Base-by-base conservation (phyloP, 257 asterid genomes). In the Solanum corneliomulleri region DNA sequence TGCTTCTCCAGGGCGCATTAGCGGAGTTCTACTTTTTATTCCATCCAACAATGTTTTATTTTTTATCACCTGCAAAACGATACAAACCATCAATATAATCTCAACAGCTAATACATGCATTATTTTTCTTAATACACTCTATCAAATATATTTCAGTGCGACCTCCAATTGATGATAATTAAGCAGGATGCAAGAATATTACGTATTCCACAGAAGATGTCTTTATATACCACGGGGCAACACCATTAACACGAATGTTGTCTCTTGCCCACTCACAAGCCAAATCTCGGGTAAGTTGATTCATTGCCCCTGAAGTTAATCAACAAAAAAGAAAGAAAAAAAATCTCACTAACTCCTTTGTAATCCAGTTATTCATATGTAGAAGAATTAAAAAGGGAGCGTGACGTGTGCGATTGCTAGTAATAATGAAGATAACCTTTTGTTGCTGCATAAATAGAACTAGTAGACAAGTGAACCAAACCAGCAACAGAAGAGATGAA, bases 211-310 rank as follows among this genome's bases (percentile, higher is more conserved):
- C 98, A 39, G 95, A 94, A 27, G 99, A 89, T 83, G 99, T 97
- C 86, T 86, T 94, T 94, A 94, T 95, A 87, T 95, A 97, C 98
- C 98, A 94, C 5, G 99, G 99, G 37, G 99, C 99, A 86, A 97
- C 98, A 78, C 89, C 88, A 88, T 97, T 97, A 89, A 97, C 97
- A 84, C 99, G 96, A 89, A 97, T 95, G 85, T 88, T 90, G 89
- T 97, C 98, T 90, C 93, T 93, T 62, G 96, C 99, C 99, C 99
- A 97, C 89, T 97, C 99, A 87, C 99, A 95, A 16, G 99, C 96
- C 92, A 97, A 88, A 89, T 97, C 93, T 80, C 84, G 93, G 23
- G 99, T 93, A 39, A 97, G 98, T 82, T 97, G 99, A 91, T 97
- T 95, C 78, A 95, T 92, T 85, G 99, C 99, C 88, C 98, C 99